Evolutionary conservation across 805 yeast genomes (phyloP), one percentile per base, ranked within the genome.

Genomic region (Kluyveromyces lactis): DNA sequence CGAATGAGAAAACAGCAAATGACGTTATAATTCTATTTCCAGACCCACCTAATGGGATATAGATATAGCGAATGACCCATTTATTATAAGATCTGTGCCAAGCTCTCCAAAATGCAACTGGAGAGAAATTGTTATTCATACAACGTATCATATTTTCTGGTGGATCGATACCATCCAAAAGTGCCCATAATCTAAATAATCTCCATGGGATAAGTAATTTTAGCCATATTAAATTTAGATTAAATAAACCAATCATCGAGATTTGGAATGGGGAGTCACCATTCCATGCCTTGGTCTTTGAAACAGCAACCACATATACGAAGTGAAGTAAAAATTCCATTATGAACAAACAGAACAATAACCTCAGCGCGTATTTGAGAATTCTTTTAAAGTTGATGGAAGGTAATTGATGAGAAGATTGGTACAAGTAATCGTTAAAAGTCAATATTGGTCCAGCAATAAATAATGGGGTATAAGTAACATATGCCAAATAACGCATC

Each of bases 71-170:
- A 18, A 84, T 73, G 26, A 85, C 82, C 95, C 96, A 92, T 49
- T 82, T 74, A 63, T 90, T 89, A 65, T 69, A 92, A 35, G 95
- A 81, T 54, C 97, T 75, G 62, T 92, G 99, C 99, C 99, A 92
- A 3, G 95, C 95, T 56, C 97, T 73, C 99, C 99, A 92, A 59
- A 92, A 92, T n/a, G 92, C 86, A 45, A 86, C 61, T 0, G 96
- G 92, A 26, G 95, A 82, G 60, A 80, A 92, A 62, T 92, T 92
- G 62, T 92, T 86, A 58, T 86, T 84, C 77, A 92, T 86, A 57
- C 97, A 89, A 42, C 99, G 70, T 41, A 92, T 79, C 97, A 92
- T 92, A 55, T 92, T 92, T 57, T 92, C 99, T 2, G 98, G 97
- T 0, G 97, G 85, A 54, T 92, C 97, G 38, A 90, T 86, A 0